phyloP scores from a whole-genome alignment of 139 green algal genomes.

The Eudorina sp. region DNA sequence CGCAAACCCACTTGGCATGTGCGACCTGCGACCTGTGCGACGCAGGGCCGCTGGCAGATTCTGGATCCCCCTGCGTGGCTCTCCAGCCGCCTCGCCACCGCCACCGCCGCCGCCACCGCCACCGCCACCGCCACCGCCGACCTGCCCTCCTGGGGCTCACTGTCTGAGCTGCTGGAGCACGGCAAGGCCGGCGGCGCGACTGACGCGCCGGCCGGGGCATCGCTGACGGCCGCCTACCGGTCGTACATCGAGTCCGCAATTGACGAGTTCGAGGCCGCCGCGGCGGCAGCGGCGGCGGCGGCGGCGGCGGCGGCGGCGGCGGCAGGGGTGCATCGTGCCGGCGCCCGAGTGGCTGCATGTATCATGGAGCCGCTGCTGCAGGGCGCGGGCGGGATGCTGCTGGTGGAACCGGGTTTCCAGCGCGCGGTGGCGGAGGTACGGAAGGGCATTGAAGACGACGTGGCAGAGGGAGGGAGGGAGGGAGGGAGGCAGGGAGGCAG shows the following conservation, averaged over 20 bases:
- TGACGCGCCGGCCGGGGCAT: neutral
- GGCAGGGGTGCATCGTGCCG: neutral
- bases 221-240: conserved; percentile 17
- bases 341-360: conserved; percentile 60
- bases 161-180: neutral
- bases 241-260: conserved; percentile 31
- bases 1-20: too few species aligned
- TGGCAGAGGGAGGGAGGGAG: neutral
- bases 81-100: neutral
- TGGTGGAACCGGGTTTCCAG: conserved; percentile 96
- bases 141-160: conserved; percentile 39
- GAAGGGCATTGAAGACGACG: neutral
- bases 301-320: neutral
- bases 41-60: conserved; percentile 44
- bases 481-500: neutral
- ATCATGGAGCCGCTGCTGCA: conserved; percentile 93
- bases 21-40: too few species aligned
- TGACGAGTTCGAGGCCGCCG: conserved; percentile 38
- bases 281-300: neutral
- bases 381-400: conserved; percentile 95
- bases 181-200: neutral
- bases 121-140: too few species aligned
- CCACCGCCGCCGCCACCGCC: too few species aligned
- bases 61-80: conserved; percentile 46
- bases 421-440: conserved; percentile 70